These are phyloP conservation scores for Eucalyptus shirleyi DNA, from an alignment of 345 rosid genomes.

Conservation along the genomic window DNA sequence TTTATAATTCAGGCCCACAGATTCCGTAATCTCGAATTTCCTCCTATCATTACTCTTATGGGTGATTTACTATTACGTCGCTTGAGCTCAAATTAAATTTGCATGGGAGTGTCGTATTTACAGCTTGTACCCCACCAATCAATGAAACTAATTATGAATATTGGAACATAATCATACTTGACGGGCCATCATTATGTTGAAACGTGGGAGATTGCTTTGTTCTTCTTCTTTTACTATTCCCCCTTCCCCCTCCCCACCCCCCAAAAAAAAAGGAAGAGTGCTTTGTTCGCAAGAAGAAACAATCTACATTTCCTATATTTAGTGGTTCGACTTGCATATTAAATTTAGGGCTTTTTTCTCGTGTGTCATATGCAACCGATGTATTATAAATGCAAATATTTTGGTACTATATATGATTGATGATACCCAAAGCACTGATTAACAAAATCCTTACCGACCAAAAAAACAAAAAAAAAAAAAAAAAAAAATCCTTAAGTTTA, in stretches of 20 bases:
- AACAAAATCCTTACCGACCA: not conserved
- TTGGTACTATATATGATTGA: not conserved
- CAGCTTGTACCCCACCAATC: not conserved
- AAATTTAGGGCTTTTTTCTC: not conserved
- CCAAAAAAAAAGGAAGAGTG: rapidly evolving
- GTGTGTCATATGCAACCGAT: not conserved
- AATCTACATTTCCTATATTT: not conserved
- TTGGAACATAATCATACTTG: not conserved
- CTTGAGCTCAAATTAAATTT: not conserved
- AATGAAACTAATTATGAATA: not conserved
- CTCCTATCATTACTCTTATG: not conserved
- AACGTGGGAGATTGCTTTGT: not conserved
- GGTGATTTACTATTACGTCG: not conserved
- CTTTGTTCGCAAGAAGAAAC: not conserved
- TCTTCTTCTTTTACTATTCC: not conserved
- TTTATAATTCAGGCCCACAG: not conserved
- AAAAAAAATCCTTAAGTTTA: not conserved
- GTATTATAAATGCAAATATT: not conserved
- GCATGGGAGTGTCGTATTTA: not conserved
- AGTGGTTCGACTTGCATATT: not conserved
- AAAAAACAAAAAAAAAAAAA: too few species aligned
- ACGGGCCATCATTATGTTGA: not conserved
- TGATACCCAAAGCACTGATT: not conserved
- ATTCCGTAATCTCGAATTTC: not conserved
- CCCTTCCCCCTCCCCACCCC: too few species aligned